Evolutionary conservation across 192 early-diverging fungal species (phyloP).

Genomic region (Pilobolus umbonatus): DNA sequence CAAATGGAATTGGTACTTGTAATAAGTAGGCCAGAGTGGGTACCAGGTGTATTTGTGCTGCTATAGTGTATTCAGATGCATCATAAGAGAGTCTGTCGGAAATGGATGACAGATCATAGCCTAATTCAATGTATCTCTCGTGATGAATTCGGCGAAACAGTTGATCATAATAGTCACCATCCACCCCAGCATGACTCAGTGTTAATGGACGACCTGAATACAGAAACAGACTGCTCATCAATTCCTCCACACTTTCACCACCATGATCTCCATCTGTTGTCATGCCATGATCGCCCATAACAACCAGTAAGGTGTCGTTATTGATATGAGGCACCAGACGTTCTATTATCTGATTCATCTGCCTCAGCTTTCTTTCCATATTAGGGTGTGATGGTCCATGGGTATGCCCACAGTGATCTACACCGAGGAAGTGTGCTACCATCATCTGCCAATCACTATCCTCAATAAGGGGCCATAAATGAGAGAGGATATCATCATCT

Average conservation of each 20-base stretch:
- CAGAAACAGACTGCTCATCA: constrained; percentile 80
- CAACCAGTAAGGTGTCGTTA: constrained; percentile 74
- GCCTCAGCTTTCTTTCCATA: constrained; percentile 79
- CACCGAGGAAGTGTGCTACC: constrained; percentile 91
- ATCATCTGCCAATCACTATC: constrained; percentile 65
- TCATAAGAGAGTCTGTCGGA: constrained; percentile 19
- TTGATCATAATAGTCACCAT: constrained; percentile 2
- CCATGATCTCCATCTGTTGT: constrained; percentile 93
- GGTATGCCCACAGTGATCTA: constrained; percentile 95
- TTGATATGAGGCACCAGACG: constrained; percentile 61
- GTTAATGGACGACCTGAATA: constrained; percentile 61
- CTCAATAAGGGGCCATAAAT: constrained; percentile 43
- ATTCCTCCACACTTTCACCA: constrained; percentile 87
- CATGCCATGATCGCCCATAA: constrained; percentile 99
- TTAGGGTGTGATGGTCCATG: constrained; percentile 82
- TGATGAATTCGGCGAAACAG: constrained; percentile 21
- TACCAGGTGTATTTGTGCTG: constrained; percentile 90
- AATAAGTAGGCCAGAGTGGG: constrained; percentile 77
- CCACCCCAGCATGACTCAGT: background rate
- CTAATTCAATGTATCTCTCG: constrained; percentile 5
- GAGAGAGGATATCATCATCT: constrained; percentile 75
- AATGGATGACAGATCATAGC: constrained; percentile 20
- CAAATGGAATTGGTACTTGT: constrained; percentile 88
- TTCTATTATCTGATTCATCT: constrained; percentile 80
- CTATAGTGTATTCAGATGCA: constrained; percentile 40